These are phyloP conservation scores for Colletotrichum sp. DNA, from an alignment of 2,329 filamentous ascomycete genomes.

Conservation along the genomic window DNA sequence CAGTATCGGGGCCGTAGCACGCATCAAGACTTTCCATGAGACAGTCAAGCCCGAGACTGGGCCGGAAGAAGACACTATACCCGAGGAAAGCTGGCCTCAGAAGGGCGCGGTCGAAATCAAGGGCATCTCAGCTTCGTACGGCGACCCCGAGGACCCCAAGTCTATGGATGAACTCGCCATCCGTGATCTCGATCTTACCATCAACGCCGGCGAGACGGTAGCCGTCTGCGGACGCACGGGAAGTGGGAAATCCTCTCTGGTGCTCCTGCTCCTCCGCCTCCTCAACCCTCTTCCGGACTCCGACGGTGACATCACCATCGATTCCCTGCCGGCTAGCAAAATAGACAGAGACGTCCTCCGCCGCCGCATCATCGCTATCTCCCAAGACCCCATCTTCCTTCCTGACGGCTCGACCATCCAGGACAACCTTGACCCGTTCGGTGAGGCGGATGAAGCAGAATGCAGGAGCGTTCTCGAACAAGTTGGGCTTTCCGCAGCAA, in stretches of 20 bases:
- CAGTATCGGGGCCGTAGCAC: constrained; percentile 29
- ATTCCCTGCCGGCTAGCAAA: constrained; percentile 37
- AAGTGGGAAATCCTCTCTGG: constrained; percentile 48
- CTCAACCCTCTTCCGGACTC: constrained; percentile 39
- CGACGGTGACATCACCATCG: constrained; percentile 42
- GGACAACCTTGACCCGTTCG: constrained; percentile 47
- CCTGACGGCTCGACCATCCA: constrained; percentile 45
- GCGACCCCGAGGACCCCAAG: background rate
- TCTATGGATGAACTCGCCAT: constrained; percentile 25
- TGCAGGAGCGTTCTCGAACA: constrained; percentile 39
- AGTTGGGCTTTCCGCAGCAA: constrained; percentile 36
- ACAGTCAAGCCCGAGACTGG: constrained; percentile 26
- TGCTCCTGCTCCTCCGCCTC: constrained; percentile 44
- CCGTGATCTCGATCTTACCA: constrained; percentile 29
- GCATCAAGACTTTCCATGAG: constrained; percentile 31
- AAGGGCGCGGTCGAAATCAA: constrained; percentile 32
- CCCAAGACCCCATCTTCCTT: constrained; percentile 60
- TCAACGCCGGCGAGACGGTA: constrained; percentile 35
- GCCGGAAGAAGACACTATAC: constrained; percentile 17
- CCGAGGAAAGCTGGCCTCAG: constrained; percentile 33
- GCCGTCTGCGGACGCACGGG: constrained; percentile 42
- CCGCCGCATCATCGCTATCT: constrained; percentile 53
- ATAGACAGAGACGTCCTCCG: constrained; percentile 49
- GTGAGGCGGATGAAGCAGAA: constrained; percentile 31
- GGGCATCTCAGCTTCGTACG: constrained; percentile 37